Evolutionary conservation across 805 yeast genomes (phyloP), one percentile per base, ranked within the genome.

Genomic region (Aciculoconidium aculeatum): DNA sequence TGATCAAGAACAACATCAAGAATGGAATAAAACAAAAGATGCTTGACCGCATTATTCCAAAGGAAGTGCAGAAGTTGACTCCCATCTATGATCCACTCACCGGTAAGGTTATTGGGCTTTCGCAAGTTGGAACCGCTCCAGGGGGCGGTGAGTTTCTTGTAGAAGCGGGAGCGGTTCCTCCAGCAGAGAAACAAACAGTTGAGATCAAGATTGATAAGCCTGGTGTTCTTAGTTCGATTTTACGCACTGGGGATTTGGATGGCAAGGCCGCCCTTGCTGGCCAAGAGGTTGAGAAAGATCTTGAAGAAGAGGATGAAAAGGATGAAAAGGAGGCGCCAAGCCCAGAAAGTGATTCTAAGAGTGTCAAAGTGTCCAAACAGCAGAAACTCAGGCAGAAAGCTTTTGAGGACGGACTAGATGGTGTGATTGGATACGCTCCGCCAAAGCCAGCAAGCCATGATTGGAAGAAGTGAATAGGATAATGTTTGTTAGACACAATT

Each of bases 11-110:
- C 13, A 31, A 25, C 19, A 7, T 35, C 16, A 35, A 35, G 22
- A 35, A 21, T 14, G 26, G 34, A 13, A 22, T 35, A 27, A 35
- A 35, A 26, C 38, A 35, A 17, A 32, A 27, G 10, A 16, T 31
- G 11, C 17, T 35, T 5, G 30, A 35, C 24, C 11, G 30, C 4
- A 21, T 35, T 12, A 21, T 35, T 6, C 28, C 39, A 13, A 31
- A 26, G 11, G 32, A 32, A 16, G 28, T 31, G 9, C 35, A 31
- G n/a, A 25, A 31, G 16, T 18, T 30, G 18, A 26, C 22, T 18
- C 34, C 34, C 4, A 23, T 33, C 2, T 18, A 19, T 11, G 36
- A 33, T 22, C 25, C 24, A 4, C n/a, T 8, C 11, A 15, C 21
- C 3, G 36, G 36, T 11, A 27, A 33, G 15, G 29, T 33, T 9